These are phyloP conservation scores for Talaromyces liani DNA, from an alignment of 495 filamentous ascomycete genomes.

Conservation along the genomic window DNA sequence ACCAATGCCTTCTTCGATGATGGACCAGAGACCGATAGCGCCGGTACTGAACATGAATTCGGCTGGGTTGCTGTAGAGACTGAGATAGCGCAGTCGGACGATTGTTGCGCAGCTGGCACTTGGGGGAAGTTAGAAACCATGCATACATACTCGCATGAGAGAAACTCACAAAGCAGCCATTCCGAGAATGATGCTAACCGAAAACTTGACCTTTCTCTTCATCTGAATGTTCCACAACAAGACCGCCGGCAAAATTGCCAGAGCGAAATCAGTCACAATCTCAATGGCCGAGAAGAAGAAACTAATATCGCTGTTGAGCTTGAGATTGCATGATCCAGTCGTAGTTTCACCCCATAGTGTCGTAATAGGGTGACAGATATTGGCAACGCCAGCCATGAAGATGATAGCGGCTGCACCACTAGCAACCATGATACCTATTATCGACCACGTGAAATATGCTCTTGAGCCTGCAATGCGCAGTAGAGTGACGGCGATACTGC, in stretches of 20 bases:
- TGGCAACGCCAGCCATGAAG: conserved; percentile 6
- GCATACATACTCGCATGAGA: background rate
- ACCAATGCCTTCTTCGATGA: conserved; percentile 37
- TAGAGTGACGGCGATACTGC: conserved; percentile 4
- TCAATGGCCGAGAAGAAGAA: conserved; percentile 6
- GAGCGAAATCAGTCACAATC: conserved; percentile 23
- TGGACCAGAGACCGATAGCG: conserved; percentile 40
- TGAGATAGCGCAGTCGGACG: conserved; percentile 3
- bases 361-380: conserved; percentile 2
- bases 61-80: conserved; percentile 1
- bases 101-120: conserved; percentile 4
- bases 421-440: background rate
- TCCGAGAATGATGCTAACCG: conserved; percentile 30
- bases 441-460: background rate
- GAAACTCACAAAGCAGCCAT: conserved; percentile 13
- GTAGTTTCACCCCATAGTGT: conserved; percentile 4
- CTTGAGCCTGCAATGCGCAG: conserved; percentile 4
- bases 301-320: conserved; percentile 1
- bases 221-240: conserved; percentile 34
- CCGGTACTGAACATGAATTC: conserved; percentile 17
- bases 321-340: conserved; percentile 1
- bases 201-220: conserved; percentile 27
- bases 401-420: conserved; percentile 1
- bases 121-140: background rate
- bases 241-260: conserved; percentile 29